phyloP scores from a whole-genome alignment of 2,329 filamentous ascomycete genomes.

The Emericellopsis atlantica region DNA sequence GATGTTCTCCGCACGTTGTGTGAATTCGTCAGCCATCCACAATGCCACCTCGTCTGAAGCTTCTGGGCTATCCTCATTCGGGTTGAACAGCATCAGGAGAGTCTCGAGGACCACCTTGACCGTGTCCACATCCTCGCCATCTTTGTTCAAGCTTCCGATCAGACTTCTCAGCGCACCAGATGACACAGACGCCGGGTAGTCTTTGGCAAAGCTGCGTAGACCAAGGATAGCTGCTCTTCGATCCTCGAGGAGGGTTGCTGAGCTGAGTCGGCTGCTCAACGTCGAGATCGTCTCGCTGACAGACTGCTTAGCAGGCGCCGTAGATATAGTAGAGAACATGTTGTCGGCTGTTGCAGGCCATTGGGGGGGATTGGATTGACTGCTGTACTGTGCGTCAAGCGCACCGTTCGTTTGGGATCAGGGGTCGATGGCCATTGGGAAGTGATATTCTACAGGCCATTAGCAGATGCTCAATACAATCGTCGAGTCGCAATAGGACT shows the following conservation, averaged over 20 bases:
- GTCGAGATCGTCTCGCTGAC: constrained; percentile 89
- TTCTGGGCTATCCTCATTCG: constrained; percentile 64
- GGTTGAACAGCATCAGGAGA: constrained; percentile 78
- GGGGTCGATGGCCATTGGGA: not conserved
- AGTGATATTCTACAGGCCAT: not conserved
- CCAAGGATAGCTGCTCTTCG: constrained; percentile 86
- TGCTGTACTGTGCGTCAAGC: not conserved
- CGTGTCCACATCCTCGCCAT: constrained; percentile 91
- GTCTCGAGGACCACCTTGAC: constrained; percentile 93
- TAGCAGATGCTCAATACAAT: not conserved
- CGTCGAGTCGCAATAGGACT: not conserved
- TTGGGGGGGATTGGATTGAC: constrained; percentile 8
- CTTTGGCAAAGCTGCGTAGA: constrained; percentile 88
- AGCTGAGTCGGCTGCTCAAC: constrained; percentile 74
- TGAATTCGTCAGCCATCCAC: constrained; percentile 97
- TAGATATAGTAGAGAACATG: constrained; percentile 50
- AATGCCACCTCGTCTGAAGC: constrained; percentile 91
- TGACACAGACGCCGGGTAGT: constrained; percentile 90
- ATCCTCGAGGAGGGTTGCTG: constrained; percentile 86
- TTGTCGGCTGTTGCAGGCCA: constrained; percentile 13
- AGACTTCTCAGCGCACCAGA: constrained; percentile 83
- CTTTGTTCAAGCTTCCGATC: constrained; percentile 73
- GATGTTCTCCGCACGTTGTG: constrained; percentile 94
- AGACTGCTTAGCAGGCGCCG: constrained; percentile 86
- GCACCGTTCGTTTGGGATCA: not conserved